Evolutionary conservation across 129 eudicot species (phyloP).

Genomic region (Chrysanthemum lavandulifolium): DNA sequence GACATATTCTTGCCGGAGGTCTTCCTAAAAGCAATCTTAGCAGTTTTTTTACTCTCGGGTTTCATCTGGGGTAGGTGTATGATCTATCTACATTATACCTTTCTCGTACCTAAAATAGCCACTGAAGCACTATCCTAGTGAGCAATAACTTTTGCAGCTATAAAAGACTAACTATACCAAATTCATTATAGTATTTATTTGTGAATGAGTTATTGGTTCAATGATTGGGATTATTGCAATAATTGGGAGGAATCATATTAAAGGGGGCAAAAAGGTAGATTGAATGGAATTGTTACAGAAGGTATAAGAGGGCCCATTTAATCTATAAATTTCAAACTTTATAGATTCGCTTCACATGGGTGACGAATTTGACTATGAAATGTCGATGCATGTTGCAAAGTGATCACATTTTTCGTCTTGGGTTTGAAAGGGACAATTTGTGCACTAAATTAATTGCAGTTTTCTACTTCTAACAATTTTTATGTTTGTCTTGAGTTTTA

Average conservation of each 20-base stretch:
- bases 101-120: too few relatives aligned
- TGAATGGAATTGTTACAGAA: constrained; percentile 15
- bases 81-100: too few relatives aligned
- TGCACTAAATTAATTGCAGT: constrained; percentile 10
- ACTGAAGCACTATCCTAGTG: not conserved
- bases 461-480: not conserved
- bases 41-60: too few relatives aligned
- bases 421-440: constrained; percentile 25
- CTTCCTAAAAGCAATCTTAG: too few relatives aligned
- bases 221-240: constrained; percentile 26
- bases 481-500: too few relatives aligned
- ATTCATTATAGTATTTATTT: not conserved
- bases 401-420: not conserved
- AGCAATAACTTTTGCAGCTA: too few relatives aligned
- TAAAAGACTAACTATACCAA: not conserved
- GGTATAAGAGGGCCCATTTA: constrained; percentile 30
- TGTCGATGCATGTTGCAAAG: constrained; percentile 10
- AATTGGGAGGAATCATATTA: constrained; percentile 18
- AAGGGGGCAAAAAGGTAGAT: not conserved
- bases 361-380: constrained; percentile 27
- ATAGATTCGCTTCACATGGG: constrained; percentile 36
- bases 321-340: constrained; percentile 19
- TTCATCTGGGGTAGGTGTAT: too few relatives aligned
- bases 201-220: constrained; percentile 22
- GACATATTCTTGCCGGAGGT: too few relatives aligned